phyloP scores from a whole-genome alignment of 352 stramenopile genomes.

The Globisporangium irregulare region DNA sequence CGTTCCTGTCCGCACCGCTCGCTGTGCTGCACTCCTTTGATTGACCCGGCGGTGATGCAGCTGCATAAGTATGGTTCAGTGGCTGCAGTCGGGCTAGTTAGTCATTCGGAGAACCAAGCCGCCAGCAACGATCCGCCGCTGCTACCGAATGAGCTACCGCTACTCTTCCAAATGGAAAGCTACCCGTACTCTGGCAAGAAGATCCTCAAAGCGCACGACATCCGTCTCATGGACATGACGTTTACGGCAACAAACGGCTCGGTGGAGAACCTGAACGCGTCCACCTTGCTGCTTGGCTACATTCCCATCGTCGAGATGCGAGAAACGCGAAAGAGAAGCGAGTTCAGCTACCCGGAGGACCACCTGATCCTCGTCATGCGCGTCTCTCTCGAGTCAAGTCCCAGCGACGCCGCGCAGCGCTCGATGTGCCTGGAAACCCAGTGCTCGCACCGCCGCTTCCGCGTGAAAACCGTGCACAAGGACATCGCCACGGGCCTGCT shows the following conservation, averaged over 20 bases:
- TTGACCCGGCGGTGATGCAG: background rate
- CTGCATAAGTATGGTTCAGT: background rate
- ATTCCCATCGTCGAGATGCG: constrained; percentile 1
- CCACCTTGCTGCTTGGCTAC: background rate
- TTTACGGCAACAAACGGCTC: background rate
- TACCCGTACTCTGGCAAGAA: background rate
- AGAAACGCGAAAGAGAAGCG: background rate
- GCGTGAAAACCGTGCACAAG: constrained; percentile 24
- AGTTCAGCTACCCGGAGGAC: background rate
- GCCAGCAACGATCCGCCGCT: too few relatives aligned
- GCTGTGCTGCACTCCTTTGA: constrained; percentile 21
- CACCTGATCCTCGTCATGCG: constrained; percentile 4
- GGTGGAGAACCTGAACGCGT: background rate
- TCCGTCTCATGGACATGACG: background rate
- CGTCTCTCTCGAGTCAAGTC: background rate
- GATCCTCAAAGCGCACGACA: background rate
- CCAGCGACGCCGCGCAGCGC: constrained; percentile 9
- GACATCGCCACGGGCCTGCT: constrained; percentile 20
- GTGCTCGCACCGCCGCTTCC: constrained; percentile 17
- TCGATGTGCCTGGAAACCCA: constrained; percentile 18
- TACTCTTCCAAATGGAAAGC: background rate
- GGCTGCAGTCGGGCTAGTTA: background rate
- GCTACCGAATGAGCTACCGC: background rate
- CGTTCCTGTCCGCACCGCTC: constrained; percentile 2
- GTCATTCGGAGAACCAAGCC: background rate